Evolutionary conservation across 768 basidiomycete genomes (phyloP), one percentile per base, ranked within the genome.

Genomic region (Dentipellis fragilis): DNA sequence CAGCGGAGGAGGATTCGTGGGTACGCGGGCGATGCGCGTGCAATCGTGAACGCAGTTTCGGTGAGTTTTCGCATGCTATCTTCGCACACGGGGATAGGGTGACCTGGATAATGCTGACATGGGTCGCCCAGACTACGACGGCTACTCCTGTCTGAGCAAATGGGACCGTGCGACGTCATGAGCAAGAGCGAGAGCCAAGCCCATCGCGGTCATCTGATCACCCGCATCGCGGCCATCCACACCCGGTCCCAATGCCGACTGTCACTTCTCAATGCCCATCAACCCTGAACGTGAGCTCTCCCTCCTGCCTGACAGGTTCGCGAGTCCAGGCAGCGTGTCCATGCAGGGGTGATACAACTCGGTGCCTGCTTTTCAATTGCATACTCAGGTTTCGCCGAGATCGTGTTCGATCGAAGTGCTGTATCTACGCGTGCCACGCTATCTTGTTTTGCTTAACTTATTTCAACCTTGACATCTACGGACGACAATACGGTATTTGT

Each of bases 71-170:
- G 19, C 53, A n/a, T 56, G 11, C 29, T 17, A 29, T 42, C 17
- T 29, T 40, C 7, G 7, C 35, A 16, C 9, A 10, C 39, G 6
- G 42, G 22, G 38, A 11, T 34, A 21, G 17, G 34, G 10, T 6
- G 29, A 6, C 29, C n/a, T 57, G 22, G 40, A 54, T 10, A 22
- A 16, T 21, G 37, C 23, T 2, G 42, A 2, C 34, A 23, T 16
- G 9, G 45, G 16, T 16, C 29, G 40, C 4, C 17, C 11, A 81
- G 80, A 82, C 62, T 79, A 80, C 62, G 73, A 80, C 59, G 75
- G 74, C 4, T 80, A 80, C 62, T 81, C 80, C 58, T 82, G 80
- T 63, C 72, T 80, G 73, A 68, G 62, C 54, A 75, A 75, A 65
- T 82, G 80, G 80, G 79, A 80, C 40, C 40, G 40, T 9, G 48